Conservation (phyloP, 352 stramenopile genomes). For the Phytophthora tubulina region DNA sequence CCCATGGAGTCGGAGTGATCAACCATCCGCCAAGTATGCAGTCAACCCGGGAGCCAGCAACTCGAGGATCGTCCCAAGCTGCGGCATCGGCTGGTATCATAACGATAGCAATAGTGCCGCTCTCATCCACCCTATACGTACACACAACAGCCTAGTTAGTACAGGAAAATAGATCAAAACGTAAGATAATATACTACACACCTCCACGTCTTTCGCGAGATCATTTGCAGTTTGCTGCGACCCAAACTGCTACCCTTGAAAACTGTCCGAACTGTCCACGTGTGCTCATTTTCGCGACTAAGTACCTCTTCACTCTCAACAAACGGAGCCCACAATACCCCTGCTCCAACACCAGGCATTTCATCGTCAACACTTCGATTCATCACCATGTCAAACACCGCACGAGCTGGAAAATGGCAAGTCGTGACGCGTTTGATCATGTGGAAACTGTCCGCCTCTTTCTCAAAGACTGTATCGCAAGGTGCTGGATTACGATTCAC, state of each 20-base stretch:
- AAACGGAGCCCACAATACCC: slow-evolving; percentile 46
- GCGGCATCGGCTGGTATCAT: slow-evolving; percentile 71
- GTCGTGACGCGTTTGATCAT: slow-evolving; percentile 73
- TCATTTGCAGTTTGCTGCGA: slow-evolving; percentile 54
- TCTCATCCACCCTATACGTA: slow-evolving; percentile 64
- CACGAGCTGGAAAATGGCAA: slow-evolving; percentile 72
- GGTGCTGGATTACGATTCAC: slow-evolving; percentile 45
- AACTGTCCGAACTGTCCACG: slow-evolving; percentile 65
- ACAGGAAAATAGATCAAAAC: neutral
- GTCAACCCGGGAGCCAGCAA: slow-evolving; percentile 51
- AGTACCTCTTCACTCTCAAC: slow-evolving; percentile 63
- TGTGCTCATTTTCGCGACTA: slow-evolving; percentile 56
- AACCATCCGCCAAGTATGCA: slow-evolving; percentile 78
- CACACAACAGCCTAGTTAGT: slow-evolving; percentile 11
- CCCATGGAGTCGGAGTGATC: slow-evolving; percentile 62
- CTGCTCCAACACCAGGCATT: slow-evolving; percentile 17
- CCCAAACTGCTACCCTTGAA: slow-evolving; percentile 62
- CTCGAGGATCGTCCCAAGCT: slow-evolving; percentile 37
- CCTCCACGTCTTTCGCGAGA: slow-evolving; percentile 78
- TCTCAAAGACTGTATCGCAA: slow-evolving; percentile 68
- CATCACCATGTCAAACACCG: slow-evolving; percentile 78
- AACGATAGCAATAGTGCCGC: slow-evolving; percentile 67
- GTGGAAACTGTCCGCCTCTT: slow-evolving; percentile 63
- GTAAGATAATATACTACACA: slow-evolving; percentile 31
- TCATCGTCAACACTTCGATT: slow-evolving; percentile 45